phyloP scores from a whole-genome alignment of 495 filamentous ascomycete species.

The Amphirosellinia nigrospora region DNA sequence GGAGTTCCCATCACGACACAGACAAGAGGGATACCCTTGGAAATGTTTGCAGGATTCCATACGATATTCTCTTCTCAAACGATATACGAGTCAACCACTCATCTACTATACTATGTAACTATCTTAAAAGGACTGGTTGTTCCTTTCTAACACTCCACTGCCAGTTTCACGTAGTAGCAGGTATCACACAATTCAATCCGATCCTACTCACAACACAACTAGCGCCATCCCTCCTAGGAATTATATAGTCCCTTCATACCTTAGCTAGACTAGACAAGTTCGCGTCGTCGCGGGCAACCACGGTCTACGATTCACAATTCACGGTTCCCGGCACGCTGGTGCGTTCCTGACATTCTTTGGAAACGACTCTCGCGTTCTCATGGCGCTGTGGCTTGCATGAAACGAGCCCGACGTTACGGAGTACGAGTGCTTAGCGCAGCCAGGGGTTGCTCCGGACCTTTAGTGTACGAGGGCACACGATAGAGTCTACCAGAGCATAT shows the following conservation, averaged over 20 bases:
- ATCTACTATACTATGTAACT: too few relatives aligned
- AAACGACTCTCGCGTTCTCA: conserved; percentile 16
- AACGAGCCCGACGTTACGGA: conserved; percentile 7
- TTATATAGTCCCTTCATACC: not conserved
- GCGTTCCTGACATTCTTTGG: conserved; percentile 18
- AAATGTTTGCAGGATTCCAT: not conserved
- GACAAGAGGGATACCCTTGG: not conserved
- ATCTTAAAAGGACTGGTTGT: not conserved
- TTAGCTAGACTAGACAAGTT: not conserved
- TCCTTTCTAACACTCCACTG: not conserved
- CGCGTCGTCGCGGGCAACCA: not conserved
- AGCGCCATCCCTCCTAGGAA: not conserved
- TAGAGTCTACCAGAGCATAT: not conserved
- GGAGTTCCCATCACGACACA: not conserved
- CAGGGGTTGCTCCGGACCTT: conserved; percentile 2
- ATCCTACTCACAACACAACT: not conserved
- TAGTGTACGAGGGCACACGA: not conserved
- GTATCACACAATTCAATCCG: not conserved
- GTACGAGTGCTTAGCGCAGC: conserved; percentile 8
- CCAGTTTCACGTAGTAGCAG: not conserved
- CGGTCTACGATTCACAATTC: not conserved
- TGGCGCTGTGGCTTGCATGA: conserved; percentile 20
- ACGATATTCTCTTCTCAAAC: not conserved
- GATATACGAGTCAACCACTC: not conserved
- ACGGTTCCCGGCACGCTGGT: conserved; percentile 20